Evolutionary conservation across 2,329 filamentous ascomycete genomes (phyloP), one percentile per base, ranked within the genome.

Genomic region (Capronia americana): DNA sequence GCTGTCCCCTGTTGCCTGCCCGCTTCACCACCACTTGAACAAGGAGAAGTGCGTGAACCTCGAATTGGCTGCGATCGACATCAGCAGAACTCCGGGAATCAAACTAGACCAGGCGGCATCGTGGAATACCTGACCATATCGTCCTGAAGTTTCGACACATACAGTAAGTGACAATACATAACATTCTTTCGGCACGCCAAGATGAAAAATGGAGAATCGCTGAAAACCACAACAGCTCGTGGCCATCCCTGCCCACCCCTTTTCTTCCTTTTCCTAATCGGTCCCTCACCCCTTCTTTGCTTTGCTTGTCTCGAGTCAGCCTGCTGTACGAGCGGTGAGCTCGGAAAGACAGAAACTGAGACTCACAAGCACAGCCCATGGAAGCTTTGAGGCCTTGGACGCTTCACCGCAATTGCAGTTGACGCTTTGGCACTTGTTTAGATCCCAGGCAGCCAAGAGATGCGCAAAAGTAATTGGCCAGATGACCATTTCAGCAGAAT

Each of bases 111-210:
- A 26, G n/a, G 48, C 11, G 20, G 20, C 23, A 28, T 26, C 23
- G 48, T 51, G 14, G 48, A 48, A 12, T 28, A 24, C 23, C 48
- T 24, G 10, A 7, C 23, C 48, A 28, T 26, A 14, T 11, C 48
- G 17, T n/a, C 24, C 20, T 51, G n/a, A 51, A 26, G 10, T 51
- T 26, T 55, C 53, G n/a, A 28, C 23, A 55, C 28, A 55, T 55
- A 55, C 24, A 17, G 53, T 55, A 55, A 55, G 53, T 55, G 53
- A 55, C 24, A 34, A 32, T 30, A 55, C 28, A 30, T 55, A 20
- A 32, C 53, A 55, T 30, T 55, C n/a, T 55, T 34, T 20, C n/a
- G n/a, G 14, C 53, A 30, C 10, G 53, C 34, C 53, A 34, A 11
- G 28, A 30, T 34, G 8, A 34, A 24, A 55, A 23, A 32, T 30